Conservation (phyloP, 164 flowering plant species). For the Stephania cephalantha region DNA sequence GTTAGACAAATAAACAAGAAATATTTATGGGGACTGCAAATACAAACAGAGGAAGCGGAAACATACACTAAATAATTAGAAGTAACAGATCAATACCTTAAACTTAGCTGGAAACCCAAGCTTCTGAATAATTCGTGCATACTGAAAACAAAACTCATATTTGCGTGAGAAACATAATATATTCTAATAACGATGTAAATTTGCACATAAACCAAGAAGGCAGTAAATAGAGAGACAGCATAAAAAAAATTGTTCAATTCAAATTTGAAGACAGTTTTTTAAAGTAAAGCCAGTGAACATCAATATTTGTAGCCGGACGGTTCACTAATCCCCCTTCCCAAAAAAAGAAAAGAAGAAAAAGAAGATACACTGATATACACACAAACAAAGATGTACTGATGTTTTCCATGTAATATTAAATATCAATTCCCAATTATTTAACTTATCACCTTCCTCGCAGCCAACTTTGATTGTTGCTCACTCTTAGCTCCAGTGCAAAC, state of each 20-base stretch:
- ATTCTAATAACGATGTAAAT: background rate
- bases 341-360: no score
- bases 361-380: no score
- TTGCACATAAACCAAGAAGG: background rate
- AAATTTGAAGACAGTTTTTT: background rate
- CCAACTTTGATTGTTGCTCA: conserved; percentile 83
- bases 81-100: conserved; percentile 44
- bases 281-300: conserved; percentile 1
- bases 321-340: no score
- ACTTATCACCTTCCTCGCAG: conserved; percentile 72
- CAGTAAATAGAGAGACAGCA: background rate
- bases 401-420: background rate
- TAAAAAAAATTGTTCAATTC: background rate
- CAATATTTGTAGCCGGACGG: background rate
- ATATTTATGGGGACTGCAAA: background rate
- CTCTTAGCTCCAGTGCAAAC: conserved; percentile 99
- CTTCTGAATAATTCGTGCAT: conserved; percentile 91
- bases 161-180: background rate
- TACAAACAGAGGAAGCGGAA: background rate
- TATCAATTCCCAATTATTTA: background rate
- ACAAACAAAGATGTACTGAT: no score
- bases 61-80: background rate
- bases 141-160: conserved; percentile 36
- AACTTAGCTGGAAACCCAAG: conserved; percentile 91
- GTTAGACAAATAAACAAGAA: background rate